Evolutionary conservation across 495 filamentous ascomycete genomes (phyloP), one percentile per base, ranked within the genome.

Genomic region (Penicillium cosmopolitanum): DNA sequence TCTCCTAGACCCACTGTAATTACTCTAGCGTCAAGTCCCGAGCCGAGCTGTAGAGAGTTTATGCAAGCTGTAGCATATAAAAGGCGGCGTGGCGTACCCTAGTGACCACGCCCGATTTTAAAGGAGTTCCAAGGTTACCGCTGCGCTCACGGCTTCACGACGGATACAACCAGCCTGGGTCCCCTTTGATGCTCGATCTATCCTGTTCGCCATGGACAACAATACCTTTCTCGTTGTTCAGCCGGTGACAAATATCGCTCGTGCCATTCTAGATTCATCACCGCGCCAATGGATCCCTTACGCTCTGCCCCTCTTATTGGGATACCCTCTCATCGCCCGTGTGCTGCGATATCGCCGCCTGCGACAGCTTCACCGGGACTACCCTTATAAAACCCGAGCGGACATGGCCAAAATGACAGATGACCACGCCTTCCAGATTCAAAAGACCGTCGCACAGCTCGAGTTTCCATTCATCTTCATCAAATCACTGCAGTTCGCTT

Each of bases 351-450:
- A 79, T 58, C 80, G 73, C 6, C 73, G 79, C 9, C 65, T 82
- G 47, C 73, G 74, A 51, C 65, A 65, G 33, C 62, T 87, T 50
- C 71, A 81, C 7, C 66, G 66, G 52, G 76, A 77, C 53, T 81
- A 82, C 56, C 68, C 73, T n/a, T 89, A 81, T 55, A 68, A 76
- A 1, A 83, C 79, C 18, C 80, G 85, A 1, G 71, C 79, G 23
- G 82, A 84, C 8, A 72, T 88, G 53, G 69, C 81, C 23, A 67
- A 65, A n/a, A 90, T 89, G 87, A 89, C 86, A 15, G 77, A 82
- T 56, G 74, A 83, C 34, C 80, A 89, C 23, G 85, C 87, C 1
- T 85, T 77, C 57, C 62, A 76, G 28, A 86, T 89, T 56, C 79
- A 86, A 25, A 68, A 75, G 40, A 63, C 67, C 11, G 33, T 88